phyloP scores from a whole-genome alignment of 2,329 filamentous ascomycete species.

The Cordyceps farinosa region DNA sequence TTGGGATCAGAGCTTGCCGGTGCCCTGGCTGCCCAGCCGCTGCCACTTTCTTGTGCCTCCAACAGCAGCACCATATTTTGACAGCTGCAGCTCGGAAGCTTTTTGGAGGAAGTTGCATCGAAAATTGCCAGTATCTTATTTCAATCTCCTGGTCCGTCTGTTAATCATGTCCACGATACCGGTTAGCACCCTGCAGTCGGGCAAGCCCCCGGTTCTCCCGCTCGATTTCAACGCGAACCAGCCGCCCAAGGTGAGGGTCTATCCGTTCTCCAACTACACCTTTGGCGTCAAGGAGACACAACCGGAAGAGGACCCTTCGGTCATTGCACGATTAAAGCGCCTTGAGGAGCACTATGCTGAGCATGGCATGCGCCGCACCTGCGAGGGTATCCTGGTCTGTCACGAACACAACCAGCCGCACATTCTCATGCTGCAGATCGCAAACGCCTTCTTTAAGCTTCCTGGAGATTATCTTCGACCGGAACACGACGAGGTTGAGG shows the following conservation, averaged over 20 bases:
- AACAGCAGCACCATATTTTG: conserved; percentile 6
- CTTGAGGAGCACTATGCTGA: conserved; percentile 92
- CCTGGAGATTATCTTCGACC: conserved; percentile 91
- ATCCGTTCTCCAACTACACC: conserved; percentile 96
- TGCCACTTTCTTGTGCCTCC: conserved; percentile 8
- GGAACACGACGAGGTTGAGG: conserved; percentile 85
- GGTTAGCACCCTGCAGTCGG: conserved; percentile 70
- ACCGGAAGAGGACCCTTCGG: conserved; percentile 94
- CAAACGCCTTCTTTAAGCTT: conserved; percentile 98
- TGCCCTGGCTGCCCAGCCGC: conserved; percentile 11
- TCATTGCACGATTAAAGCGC: conserved; percentile 85
- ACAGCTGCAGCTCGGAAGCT: conserved; percentile 9
- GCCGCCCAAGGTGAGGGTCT: conserved; percentile 83
- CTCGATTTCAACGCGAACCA: conserved; percentile 86
- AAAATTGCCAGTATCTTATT: not conserved
- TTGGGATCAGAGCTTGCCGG: conserved; percentile 8
- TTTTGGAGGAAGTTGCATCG: conserved; percentile 1
- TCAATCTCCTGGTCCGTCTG: not conserved
- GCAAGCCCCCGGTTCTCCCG: conserved; percentile 72
- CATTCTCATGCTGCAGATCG: conserved; percentile 98
- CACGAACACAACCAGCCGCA: conserved; percentile 99
- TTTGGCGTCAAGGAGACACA: conserved; percentile 98
- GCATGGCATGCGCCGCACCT: conserved; percentile 95
- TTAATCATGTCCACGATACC: conserved; percentile 77
- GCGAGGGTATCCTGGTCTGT: conserved; percentile 94